A percentile compares a stretch with the other conserved stretches of the same genome.
Conservation (phyloP, 495 filamentous ascomycete genomes). For the Penicillium paxilli region DNA sequence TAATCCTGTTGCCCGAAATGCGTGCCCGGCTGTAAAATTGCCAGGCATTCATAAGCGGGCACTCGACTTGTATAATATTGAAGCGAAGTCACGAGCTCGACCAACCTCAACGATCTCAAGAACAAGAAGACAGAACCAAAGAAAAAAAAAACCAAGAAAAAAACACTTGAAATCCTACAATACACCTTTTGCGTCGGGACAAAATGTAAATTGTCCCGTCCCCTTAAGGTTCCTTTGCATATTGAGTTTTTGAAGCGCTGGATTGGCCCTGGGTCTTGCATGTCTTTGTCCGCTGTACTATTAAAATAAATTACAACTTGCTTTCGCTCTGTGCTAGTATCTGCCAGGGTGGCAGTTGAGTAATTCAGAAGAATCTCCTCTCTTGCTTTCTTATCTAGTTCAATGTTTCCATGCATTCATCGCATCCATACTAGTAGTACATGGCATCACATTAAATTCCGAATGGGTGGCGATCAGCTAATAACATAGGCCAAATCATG, state of each 20-base stretch:
- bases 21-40: conserved; percentile 15
- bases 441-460: too few relatives aligned
- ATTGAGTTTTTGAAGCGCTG: conserved; percentile 44
- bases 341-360: conserved; percentile 20
- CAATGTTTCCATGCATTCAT: too few relatives aligned
- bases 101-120: conserved; percentile 27
- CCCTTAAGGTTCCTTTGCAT: conserved; percentile 33
- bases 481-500: too few relatives aligned
- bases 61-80: conserved; percentile 40
- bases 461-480: too few relatives aligned
- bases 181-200: conserved; percentile 1
- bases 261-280: conserved; percentile 45
- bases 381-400: conserved; percentile 10
- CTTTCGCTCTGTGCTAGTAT: conserved; percentile 4
- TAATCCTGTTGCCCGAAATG: conserved; percentile 2
- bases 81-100: conserved; percentile 36
- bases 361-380: conserved; percentile 45
- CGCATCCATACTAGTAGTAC: too few relatives aligned
- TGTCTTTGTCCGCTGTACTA: conserved; percentile 41
- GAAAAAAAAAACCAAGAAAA: conserved; percentile 9
- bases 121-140: conserved; percentile 23
- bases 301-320: conserved; percentile 29
- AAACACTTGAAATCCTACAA: conserved; percentile 2
- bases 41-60: conserved; percentile 1
- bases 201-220: neutral